A percentile compares a stretch with the other conserved stretches of the same genome.
These are phyloP conservation scores for Thecaphora frezii DNA, from an alignment of 1,284 basidiomycete genomes.

Conservation along the genomic window DNA sequence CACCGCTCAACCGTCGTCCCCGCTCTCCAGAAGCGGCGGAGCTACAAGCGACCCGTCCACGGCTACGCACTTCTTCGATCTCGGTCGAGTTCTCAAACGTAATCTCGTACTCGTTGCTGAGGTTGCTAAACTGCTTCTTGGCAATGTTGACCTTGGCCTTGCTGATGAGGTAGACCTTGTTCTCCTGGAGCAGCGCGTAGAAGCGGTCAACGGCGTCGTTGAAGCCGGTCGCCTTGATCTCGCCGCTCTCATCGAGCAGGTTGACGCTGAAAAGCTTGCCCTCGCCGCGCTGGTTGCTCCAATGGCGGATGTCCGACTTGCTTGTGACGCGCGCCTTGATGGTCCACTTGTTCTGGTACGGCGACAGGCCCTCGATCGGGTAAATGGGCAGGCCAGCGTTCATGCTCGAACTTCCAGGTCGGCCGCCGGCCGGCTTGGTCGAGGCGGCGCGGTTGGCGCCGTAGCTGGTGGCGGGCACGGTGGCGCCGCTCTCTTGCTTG, in stretches of 20 bases:
- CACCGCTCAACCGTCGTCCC: too few species aligned
- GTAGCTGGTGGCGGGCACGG: background rate
- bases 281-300: constrained; percentile 87
- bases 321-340: constrained; percentile 92
- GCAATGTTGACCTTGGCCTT: constrained; percentile 89
- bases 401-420: constrained; percentile 38
- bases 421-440: constrained; percentile 15
- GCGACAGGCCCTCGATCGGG: constrained; percentile 92
- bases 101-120: constrained; percentile 93
- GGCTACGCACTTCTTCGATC: constrained; percentile 41
- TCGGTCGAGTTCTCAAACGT: constrained; percentile 69
- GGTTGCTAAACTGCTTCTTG: constrained; percentile 93
- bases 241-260: constrained; percentile 83
- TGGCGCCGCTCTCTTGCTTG: constrained; percentile 23
- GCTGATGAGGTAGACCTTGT: constrained; percentile 88
- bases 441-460: constrained; percentile 22
- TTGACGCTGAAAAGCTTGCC: constrained; percentile 93
- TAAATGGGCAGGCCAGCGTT: constrained; percentile 63
- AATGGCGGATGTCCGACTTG: constrained; percentile 85
- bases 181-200: constrained; percentile 82
- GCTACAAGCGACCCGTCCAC: background rate
- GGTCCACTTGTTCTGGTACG: constrained; percentile 94
- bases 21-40: background rate
- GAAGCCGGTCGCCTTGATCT: constrained; percentile 72
- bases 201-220: constrained; percentile 82